A percentile compares a stretch with the other conserved stretches of the same genome.
These are phyloP conservation scores for Phaseolus coccineus DNA, from an alignment of 331 rosid species.

Conservation along the genomic window DNA sequence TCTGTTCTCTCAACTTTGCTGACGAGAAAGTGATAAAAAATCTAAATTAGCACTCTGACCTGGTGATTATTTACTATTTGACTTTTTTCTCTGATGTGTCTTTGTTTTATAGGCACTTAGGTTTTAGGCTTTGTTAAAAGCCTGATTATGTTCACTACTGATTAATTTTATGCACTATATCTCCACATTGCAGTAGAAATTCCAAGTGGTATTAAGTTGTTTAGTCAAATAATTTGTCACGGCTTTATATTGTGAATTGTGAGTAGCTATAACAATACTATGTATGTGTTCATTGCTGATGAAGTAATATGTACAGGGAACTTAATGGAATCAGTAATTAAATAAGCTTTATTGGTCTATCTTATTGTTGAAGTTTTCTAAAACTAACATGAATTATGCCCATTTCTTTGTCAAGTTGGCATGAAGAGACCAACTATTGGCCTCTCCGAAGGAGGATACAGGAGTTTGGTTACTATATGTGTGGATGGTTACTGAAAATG, in stretches of 20 bases:
- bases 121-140: neutral
- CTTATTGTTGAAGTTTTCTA: slow-evolving; percentile 14
- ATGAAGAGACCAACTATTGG: slow-evolving; percentile 24
- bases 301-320: slow-evolving; percentile 6
- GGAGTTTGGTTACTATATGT: neutral
- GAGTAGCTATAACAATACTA: neutral
- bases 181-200: neutral
- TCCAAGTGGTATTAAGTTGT: slow-evolving; percentile 20
- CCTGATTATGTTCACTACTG: slow-evolving; percentile 7
- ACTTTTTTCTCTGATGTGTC: neutral
- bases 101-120: slow-evolving; percentile 1
- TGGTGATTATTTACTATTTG: neutral
- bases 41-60: neutral
- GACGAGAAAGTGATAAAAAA: neutral
- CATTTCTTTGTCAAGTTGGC: slow-evolving; percentile 11
- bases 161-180: neutral
- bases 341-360: neutral
- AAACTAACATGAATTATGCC: slow-evolving; percentile 7
- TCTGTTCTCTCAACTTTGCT: slow-evolving; percentile 10
- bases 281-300: neutral
- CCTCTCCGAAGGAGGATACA: slow-evolving; percentile 2
- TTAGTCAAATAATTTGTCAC: slow-evolving; percentile 25
- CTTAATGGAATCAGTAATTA: slow-evolving; percentile 11
- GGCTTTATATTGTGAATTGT: slow-evolving; percentile 6
- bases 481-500: slow-evolving; percentile 7